Evolutionary conservation across 805 yeast genomes (phyloP).

Genomic region (Cyberlindnera americana): DNA sequence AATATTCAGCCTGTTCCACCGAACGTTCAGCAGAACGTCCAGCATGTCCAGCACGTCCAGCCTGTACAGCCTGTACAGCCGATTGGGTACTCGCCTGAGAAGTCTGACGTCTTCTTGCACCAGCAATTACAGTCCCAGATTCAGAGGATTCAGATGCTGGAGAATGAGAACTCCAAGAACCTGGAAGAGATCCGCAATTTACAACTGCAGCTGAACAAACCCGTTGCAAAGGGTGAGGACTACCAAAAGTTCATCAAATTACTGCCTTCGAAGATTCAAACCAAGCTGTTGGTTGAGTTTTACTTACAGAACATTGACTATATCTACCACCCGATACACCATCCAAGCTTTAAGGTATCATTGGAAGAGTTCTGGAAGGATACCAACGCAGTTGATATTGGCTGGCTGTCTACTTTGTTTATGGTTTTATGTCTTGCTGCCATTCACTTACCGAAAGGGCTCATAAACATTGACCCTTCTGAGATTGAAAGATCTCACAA

Average conservation of each 20-base stretch:
- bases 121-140: constrained; percentile 18
- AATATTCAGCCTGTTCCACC: constrained; percentile 2
- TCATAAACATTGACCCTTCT: constrained; percentile 23
- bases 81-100: too few relatives aligned
- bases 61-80: constrained; percentile 1
- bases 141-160: constrained; percentile 17
- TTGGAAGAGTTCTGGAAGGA: constrained; percentile 22
- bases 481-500: constrained; percentile 27
- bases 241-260: constrained; percentile 21
- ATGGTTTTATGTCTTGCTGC: constrained; percentile 26
- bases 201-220: constrained; percentile 11
- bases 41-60: constrained; percentile 1
- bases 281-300: constrained; percentile 25
- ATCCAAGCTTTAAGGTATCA: constrained; percentile 24
- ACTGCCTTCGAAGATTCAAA: constrained; percentile 25
- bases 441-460: constrained; percentile 27
- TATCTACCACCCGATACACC: constrained; percentile 30
- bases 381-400: constrained; percentile 22
- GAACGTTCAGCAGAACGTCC: constrained; percentile 3
- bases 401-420: constrained; percentile 25
- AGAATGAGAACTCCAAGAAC: constrained; percentile 14
- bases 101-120: constrained; percentile 7
- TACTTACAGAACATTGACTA: constrained; percentile 28
- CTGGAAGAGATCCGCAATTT: constrained; percentile 9
- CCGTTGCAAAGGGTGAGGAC: constrained; percentile 9